A percentile compares a stretch with the other conserved stretches of the same genome.
Conservation (phyloP, 1,139 yeast genomes). For the Kodamaea alishanica region DNA sequence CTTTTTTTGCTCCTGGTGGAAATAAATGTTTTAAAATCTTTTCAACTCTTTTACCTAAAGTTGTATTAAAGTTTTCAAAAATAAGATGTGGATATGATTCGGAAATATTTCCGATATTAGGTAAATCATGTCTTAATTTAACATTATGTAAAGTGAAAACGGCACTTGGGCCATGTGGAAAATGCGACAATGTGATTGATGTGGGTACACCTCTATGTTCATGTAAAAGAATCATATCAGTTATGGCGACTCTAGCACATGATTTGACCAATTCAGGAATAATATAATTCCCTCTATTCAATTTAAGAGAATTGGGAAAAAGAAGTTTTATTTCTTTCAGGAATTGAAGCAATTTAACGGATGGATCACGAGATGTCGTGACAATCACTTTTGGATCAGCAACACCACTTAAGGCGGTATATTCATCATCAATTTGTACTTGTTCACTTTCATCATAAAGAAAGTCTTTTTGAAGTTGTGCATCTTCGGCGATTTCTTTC, state of each 20-base stretch:
- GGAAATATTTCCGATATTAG: conserved; percentile 80
- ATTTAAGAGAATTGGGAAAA: conserved; percentile 84
- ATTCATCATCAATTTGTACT: conserved; percentile 77
- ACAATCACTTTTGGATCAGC: conserved; percentile 90
- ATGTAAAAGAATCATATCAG: conserved; percentile 82
- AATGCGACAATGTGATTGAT: conserved; percentile 85
- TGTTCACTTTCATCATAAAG: conserved; percentile 79
- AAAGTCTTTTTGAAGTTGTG: conserved; percentile 72
- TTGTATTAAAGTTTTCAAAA: conserved; percentile 85
- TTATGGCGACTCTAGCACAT: conserved; percentile 64
- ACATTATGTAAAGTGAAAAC: conserved; percentile 93
- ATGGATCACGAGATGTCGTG: conserved; percentile 91
- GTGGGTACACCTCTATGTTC: conserved; percentile 99
- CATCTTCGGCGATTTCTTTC: conserved; percentile 86
- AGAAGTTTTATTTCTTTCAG: conserved; percentile 86
- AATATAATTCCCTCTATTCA: conserved; percentile 90
- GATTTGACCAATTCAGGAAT: conserved; percentile 83
- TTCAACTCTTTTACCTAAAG: conserved; percentile 79
- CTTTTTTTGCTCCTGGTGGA: conserved; percentile 95
- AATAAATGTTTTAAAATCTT: conserved; percentile 81
- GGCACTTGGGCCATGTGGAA: conserved; percentile 98
- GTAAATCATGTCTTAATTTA: conserved; percentile 86
- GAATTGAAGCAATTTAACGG: conserved; percentile 79
- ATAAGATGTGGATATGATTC: conserved; percentile 93
- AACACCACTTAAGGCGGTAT: conserved; percentile 80